Conservation (phyloP, 2,329 filamentous ascomycete genomes). For the Monosporascus sp. region DNA sequence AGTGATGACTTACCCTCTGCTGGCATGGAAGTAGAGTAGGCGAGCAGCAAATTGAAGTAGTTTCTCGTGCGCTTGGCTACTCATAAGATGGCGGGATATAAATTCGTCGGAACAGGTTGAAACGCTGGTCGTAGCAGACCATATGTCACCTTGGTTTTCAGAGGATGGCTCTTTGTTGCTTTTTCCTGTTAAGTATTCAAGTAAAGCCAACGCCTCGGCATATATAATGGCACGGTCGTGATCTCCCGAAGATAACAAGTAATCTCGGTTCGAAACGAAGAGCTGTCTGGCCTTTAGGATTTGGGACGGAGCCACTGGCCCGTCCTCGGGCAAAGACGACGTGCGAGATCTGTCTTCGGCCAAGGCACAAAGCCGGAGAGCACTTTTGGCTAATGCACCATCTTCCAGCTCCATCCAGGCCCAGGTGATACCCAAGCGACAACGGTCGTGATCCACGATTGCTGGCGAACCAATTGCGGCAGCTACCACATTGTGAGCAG, state of each 20-base stretch:
- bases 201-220: conserved; percentile 58
- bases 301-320: conserved; percentile 27
- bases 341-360: conserved; percentile 25
- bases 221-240: conserved; percentile 45
- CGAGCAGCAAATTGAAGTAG: conserved; percentile 64
- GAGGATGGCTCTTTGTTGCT: conserved; percentile 39
- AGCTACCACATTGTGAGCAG: conserved; percentile 59
- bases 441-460: conserved; percentile 16
- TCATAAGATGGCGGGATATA: conserved; percentile 27
- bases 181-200: conserved; percentile 57
- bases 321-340: conserved; percentile 7
- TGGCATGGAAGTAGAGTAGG: conserved; percentile 62
- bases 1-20: conserved; percentile 40
- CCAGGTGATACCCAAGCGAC: conserved; percentile 55
- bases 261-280: conserved; percentile 50
- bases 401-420: conserved; percentile 60
- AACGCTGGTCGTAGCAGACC: conserved; percentile 40
- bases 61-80: conserved; percentile 48
- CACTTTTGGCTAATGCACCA: conserved; percentile 28
- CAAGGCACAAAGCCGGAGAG: conserved; percentile 35
- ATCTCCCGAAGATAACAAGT: conserved; percentile 47
- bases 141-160: conserved; percentile 49
- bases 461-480: conserved; percentile 50
- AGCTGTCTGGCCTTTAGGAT: conserved; percentile 50
- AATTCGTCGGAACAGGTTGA: conserved; percentile 39